Evolutionary conservation across 31 red algal genomes (phyloP), one percentile per base, ranked within the genome.

Genomic region (Odonthalia washingtoniensis): DNA sequence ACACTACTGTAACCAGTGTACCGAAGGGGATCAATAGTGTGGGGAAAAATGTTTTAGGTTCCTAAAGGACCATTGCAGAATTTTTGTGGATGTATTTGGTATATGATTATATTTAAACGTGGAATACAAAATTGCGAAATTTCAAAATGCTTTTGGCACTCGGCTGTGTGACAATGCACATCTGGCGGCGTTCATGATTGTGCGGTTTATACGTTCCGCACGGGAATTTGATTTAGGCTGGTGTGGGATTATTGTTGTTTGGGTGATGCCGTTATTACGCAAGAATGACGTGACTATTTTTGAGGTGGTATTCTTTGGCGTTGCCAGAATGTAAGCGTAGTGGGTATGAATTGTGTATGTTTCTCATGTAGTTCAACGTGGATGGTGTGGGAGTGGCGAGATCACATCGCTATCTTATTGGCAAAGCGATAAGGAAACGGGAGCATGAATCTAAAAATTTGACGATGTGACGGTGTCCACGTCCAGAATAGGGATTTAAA

Each of bases 241-340:
- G 12, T 33, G 14, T 36, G 33, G 14, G 12, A 33, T 70, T 30
- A 12, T 36, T 12, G n/a, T 70, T 28, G n/a, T 70, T 12, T 70
- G 66, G 6, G n/a, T 70, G n/a, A 70, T 70, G n/a, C 66, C 66
- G 9, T 12, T 70, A 30, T 12, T 21, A 33, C 6, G 27, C n/a
- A 70, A 9, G 66, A 18, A 36, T 70, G n/a, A 9, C 6, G n/a
- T 28, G 66, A n/a, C n/a, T n/a, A n/a, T n/a, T n/a, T n/a, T n/a
- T n/a, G n/a, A n/a, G n/a, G n/a, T n/a, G n/a, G n/a, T n/a, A 70
- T 36, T 70, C 33, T 36, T 70, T 70, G 28, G 66, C 66, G 33
- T 70, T 70, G 27, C 28, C n/a, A 12, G 66, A 70, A 21, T 12
- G 9, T 6, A 70, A 70, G 9, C 6, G 6, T 12, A 36, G 6